Evolutionary conservation across 768 basidiomycete genomes (phyloP).

Genomic region (Hygrophoropsis aurantiaca): DNA sequence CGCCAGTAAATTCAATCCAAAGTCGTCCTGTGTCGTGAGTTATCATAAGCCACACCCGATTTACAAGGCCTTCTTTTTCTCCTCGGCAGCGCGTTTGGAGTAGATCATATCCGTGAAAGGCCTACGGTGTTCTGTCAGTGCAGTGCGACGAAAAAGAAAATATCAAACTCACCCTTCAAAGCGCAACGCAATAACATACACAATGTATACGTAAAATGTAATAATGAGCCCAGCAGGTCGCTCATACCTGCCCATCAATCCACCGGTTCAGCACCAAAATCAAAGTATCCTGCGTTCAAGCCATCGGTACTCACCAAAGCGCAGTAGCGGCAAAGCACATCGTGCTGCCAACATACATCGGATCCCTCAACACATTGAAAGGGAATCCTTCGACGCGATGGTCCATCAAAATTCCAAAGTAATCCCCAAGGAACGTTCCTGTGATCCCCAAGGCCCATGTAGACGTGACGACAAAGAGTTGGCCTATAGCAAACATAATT

Average conservation of each 20-base stretch:
- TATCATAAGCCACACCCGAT: too few species aligned
- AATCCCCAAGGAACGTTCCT: slow-evolving; percentile 86
- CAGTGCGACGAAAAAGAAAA: not conserved
- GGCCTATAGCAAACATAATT: slow-evolving; percentile 67
- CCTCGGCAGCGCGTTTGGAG: slow-evolving; percentile 44
- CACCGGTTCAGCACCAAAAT: not conserved
- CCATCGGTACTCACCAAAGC: slow-evolving; percentile 62
- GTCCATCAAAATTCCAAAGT: slow-evolving; percentile 87
- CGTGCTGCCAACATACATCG: slow-evolving; percentile 97
- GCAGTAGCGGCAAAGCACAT: slow-evolving; percentile 86
- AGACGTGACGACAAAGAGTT: slow-evolving; percentile 82
- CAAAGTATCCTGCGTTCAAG: too few species aligned
- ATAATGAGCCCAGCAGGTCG: slow-evolving; percentile 82
- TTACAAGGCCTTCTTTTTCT: slow-evolving; percentile 20
- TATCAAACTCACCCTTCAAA: slow-evolving; percentile 78
- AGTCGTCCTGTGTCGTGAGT: not conserved
- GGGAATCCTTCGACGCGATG: slow-evolving; percentile 94
- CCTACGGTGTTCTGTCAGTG: slow-evolving; percentile 28
- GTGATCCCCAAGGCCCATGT: slow-evolving; percentile 92
- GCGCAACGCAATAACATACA: slow-evolving; percentile 79
- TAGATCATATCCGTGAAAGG: slow-evolving; percentile 87
- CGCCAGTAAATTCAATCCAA: too few species aligned
- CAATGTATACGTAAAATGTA: slow-evolving; percentile 77
- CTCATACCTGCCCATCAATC: slow-evolving; percentile 59
- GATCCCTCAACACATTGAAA: slow-evolving; percentile 89